Base-by-base conservation (phyloP, 1,284 basidiomycete genomes). In the Cerrena zonata region DNA sequence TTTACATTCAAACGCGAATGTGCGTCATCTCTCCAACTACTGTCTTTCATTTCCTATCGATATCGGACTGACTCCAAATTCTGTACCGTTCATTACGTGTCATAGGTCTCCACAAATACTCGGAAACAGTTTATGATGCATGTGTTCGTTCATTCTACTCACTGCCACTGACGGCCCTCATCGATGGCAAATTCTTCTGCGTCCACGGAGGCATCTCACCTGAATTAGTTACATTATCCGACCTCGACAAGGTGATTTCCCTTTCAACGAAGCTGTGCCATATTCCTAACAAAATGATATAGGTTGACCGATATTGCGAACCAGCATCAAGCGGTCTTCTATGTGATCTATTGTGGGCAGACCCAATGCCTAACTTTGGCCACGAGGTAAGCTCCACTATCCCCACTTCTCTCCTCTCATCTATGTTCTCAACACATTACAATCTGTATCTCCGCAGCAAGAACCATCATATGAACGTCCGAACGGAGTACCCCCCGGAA, bases 151-250 rank as follows among this genome's bases (percentile, higher is more conserved):
- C 92, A 0, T 99, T 99, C 75, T 89, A 86, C 65, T 86, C 92
- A 24, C 76, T 99, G 4, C 95, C 95, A 2, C 73, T 99, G 25
- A 84, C 93, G 1, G 96, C 93, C 5, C 75, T 99, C 56, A 91
- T 99, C 72, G 96, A 99, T 71, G 83, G 86, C 62, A 91, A 94
- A 62, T 99, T 99, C 76, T 86, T 99, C 67, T 98, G 94, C 65
- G 94, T 99, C 4, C 96, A 99, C 62, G 95, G 96, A 5, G 95
- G 96, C 15, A 79, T 99, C 39, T 94, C 91, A 0, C 95, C 95
- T 0, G 86, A 92, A 60, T 78, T 99, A 2, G 75, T 85, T 58
- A 88, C 84, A 4, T 75, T 98, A 2, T 82, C 87, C 47, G 94
- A 98, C 67, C 65, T 98, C 26, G 74, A 82, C 40, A 69, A 69